phyloP scores from a whole-genome alignment of 306 rosid genomes.

The Ceratonia siliqua region DNA sequence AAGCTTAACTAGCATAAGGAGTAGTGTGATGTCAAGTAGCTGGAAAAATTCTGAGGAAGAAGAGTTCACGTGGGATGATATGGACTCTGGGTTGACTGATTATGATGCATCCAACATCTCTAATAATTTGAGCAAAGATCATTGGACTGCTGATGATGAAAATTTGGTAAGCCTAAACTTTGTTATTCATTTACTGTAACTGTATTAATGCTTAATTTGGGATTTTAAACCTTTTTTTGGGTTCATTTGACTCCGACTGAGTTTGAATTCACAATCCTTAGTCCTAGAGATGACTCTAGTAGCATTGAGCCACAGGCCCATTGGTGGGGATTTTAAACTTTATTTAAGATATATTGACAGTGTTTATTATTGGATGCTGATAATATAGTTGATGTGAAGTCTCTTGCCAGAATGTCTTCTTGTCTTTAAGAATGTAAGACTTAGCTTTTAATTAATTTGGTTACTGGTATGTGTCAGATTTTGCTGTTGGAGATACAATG shows the following conservation, averaged over 20 bases:
- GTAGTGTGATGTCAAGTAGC: slow-evolving; percentile 54
- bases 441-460: not conserved
- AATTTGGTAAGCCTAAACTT: slow-evolving; percentile 57
- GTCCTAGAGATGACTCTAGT: too few relatives aligned
- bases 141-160: slow-evolving; percentile 69
- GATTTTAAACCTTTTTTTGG: not conserved
- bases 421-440: not conserved
- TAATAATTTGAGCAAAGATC: slow-evolving; percentile 44
- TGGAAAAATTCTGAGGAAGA: slow-evolving; percentile 96
- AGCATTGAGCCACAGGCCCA: too few relatives aligned
- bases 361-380: not conserved
- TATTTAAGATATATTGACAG: not conserved
- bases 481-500: not conserved
- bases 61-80: slow-evolving; percentile 84
- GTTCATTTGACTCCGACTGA: too few relatives aligned
- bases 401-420: not conserved
- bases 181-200: not conserved
- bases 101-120: slow-evolving; percentile 43
- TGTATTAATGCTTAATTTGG: slow-evolving; percentile 4
- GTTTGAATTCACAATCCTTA: too few relatives aligned
- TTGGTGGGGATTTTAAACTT: not conserved
- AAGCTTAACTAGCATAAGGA: slow-evolving; percentile 39
- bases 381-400: not conserved
- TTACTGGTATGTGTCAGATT: not conserved
- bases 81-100: slow-evolving; percentile 57